A percentile compares a stretch with the other conserved stretches of the same genome.
Conservation (phyloP, 140 eudicot species). For the Bidens hawaiensis region DNA sequence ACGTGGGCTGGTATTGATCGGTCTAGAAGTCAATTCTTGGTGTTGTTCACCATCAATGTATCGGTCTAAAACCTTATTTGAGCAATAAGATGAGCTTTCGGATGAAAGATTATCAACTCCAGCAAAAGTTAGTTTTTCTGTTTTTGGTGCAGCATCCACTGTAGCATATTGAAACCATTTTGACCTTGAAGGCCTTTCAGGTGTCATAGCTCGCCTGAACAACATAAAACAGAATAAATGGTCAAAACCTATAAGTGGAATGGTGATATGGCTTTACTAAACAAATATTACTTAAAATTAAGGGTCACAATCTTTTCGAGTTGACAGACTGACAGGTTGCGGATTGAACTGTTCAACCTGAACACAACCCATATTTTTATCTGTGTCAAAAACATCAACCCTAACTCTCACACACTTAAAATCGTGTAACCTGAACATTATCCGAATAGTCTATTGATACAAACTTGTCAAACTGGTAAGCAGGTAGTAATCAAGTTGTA, state of each 20-base stretch:
- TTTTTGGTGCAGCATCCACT: slow-evolving; percentile 26
- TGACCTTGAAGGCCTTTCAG: slow-evolving; percentile 58
- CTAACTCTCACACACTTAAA: no score
- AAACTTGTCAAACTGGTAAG: no score
- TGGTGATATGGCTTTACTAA: not conserved
- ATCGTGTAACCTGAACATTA: no score
- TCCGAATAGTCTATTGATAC: no score
- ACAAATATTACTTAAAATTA: not conserved
- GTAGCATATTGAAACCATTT: slow-evolving; percentile 38
- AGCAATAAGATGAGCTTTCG: slow-evolving; percentile 66
- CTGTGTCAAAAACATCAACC: no score
- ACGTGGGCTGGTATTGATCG: slow-evolving; percentile 27
- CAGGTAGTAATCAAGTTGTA: no score
- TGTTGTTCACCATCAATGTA: slow-evolving; percentile 88
- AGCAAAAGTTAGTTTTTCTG: slow-evolving; percentile 21
- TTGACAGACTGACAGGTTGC: no score
- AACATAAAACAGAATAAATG: not conserved
- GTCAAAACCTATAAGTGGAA: slow-evolving; percentile 5
- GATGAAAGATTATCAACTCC: slow-evolving; percentile 42
- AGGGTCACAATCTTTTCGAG: no score
- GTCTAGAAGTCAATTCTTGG: slow-evolving; percentile 38
- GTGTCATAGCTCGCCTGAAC: slow-evolving; percentile 52
- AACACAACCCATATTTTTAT: no score
- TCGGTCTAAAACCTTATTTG: slow-evolving; percentile 74
- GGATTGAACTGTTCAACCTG: no score